phyloP scores from a whole-genome alignment of 768 basidiomycete genomes.

The Trametes maxima region DNA sequence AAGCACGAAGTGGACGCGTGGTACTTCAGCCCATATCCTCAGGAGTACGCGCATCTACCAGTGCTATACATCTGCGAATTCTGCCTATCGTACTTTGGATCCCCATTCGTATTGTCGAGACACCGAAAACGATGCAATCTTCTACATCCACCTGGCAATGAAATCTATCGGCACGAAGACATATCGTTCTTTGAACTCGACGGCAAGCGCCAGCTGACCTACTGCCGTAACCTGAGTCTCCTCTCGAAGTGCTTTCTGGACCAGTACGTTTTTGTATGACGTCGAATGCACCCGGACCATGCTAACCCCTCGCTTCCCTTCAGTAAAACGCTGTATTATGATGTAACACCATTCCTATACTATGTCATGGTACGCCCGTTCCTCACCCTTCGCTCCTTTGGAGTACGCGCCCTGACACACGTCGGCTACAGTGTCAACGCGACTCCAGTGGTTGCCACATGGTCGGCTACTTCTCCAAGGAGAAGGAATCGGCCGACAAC shows the following conservation, averaged over 20 bases:
- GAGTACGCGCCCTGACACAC: background rate
- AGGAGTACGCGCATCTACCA: conserved; percentile 96
- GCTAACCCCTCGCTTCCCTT: conserved; percentile 24
- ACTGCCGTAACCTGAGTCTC: conserved; percentile 95
- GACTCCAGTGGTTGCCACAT: conserved; percentile 92
- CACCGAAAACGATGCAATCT: conserved; percentile 92
- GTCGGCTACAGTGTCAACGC: conserved; percentile 60
- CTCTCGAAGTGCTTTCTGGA: conserved; percentile 98
- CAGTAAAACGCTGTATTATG: conserved; percentile 98
- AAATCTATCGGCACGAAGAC: conserved; percentile 97
- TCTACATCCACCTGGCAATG: conserved; percentile 96
- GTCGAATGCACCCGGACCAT: background rate
- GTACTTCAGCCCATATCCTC: conserved; percentile 99
- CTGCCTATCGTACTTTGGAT: conserved; percentile 92
- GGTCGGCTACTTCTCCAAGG: conserved; percentile 98
- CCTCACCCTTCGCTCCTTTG: background rate
- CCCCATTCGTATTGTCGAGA: conserved; percentile 86
- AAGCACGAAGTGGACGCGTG: conserved; percentile 98
- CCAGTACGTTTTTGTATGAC: conserved; percentile 62
- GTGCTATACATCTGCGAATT: conserved; percentile 98
- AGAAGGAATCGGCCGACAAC: conserved; percentile 96
- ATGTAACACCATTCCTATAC: conserved; percentile 99
- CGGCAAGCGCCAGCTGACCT: conserved; percentile 92
- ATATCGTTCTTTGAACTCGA: conserved; percentile 99
- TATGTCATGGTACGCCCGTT: conserved; percentile 85